Conservation (phyloP, 257 asterid genomes). For the Apocynum venetum region DNA sequence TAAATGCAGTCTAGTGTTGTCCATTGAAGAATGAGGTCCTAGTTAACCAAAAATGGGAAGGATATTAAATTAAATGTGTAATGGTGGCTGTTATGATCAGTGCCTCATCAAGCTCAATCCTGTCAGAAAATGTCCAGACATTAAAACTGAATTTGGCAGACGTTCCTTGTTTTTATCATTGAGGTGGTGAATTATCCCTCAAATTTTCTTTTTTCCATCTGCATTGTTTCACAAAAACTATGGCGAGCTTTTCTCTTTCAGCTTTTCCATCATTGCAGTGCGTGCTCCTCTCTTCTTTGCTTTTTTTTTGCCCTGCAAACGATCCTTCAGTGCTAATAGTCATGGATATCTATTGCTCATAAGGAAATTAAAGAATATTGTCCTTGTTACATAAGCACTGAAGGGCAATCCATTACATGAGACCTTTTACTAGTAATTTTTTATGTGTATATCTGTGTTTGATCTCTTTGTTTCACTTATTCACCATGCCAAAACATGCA, state of each 20-base stretch:
- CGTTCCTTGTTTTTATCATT: neutral
- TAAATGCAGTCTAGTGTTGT: too few relatives aligned
- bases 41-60: too few relatives aligned
- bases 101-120: neutral
- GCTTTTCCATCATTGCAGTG: neutral
- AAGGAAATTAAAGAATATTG: too few relatives aligned
- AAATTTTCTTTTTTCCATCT: neutral
- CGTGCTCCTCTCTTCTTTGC: too few relatives aligned
- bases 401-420: neutral
- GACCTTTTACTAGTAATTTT: neutral
- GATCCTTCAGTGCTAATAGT: neutral
- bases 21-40: too few relatives aligned
- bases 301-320: too few relatives aligned
- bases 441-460: neutral
- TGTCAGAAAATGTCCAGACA: neutral
- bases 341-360: neutral
- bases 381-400: neutral
- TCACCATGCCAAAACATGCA: constrained; percentile 23
- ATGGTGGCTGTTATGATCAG: too few relatives aligned
- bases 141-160: neutral
- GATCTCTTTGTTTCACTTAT: constrained; percentile 5
- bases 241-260: neutral
- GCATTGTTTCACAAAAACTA: neutral
- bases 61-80: too few relatives aligned
- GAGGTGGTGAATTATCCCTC: neutral